Evolutionary conservation across 768 basidiomycete genomes (phyloP).

Genomic region (Botryobasidium botryosum): DNA sequence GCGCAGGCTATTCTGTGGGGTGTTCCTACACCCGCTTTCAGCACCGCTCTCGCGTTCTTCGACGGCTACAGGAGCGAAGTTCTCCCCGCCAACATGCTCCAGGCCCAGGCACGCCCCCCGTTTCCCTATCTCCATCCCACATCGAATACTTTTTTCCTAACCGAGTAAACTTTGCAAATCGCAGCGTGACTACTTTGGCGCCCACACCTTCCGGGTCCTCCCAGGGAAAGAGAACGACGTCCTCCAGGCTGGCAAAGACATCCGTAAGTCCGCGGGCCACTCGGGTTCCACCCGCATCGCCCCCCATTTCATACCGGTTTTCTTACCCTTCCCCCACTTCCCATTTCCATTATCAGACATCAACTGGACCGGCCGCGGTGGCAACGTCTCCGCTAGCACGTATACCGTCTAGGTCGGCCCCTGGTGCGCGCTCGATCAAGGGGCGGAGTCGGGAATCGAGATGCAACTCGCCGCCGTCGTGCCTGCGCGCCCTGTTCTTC

Average conservation of each 20-base stretch:
- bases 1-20: constrained; percentile 97
- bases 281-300: background rate
- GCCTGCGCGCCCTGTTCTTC: no score
- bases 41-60: constrained; percentile 95
- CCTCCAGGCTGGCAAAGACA: constrained; percentile 67
- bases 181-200: constrained; percentile 93
- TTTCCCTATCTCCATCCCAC: constrained; percentile 6
- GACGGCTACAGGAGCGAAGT: constrained; percentile 96
- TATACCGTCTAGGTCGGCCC: constrained; percentile 61
- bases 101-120: constrained; percentile 73
- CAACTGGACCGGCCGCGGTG: constrained; percentile 98
- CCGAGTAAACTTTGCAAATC: constrained; percentile 4
- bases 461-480: background rate
- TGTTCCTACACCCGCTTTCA: constrained; percentile 93
- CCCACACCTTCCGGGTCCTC: constrained; percentile 91
- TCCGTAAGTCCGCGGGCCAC: constrained; percentile 41
- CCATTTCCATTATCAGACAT: constrained; percentile 38
- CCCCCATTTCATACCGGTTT: constrained; percentile 7
- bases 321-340: background rate
- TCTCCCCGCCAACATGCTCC: constrained; percentile 85
- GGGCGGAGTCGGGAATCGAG: background rate
- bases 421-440: background rate
- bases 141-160: background rate
- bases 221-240: constrained; percentile 79
- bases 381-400: constrained; percentile 77